phyloP scores from a whole-genome alignment of 1,139 yeast species.

The Lizanozyma gosingica region DNA sequence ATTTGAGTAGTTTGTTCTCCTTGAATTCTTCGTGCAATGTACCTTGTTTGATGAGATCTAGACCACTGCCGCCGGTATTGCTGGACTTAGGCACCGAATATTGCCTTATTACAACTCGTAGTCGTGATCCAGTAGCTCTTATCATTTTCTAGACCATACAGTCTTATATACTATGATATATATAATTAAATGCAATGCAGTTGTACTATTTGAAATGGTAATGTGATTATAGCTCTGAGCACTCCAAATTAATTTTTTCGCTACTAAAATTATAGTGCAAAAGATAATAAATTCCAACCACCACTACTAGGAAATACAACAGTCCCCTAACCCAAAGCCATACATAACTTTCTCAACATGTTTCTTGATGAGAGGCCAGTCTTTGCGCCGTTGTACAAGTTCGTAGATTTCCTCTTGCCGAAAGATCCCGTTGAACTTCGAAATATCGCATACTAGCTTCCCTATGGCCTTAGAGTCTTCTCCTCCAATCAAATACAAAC shows the following conservation, averaged over 20 bases:
- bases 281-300: too few species aligned
- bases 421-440: constrained; percentile 82
- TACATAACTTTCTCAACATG: constrained; percentile 94
- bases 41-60: neutral
- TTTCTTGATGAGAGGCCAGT: constrained; percentile 68
- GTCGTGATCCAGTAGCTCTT: too few species aligned
- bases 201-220: too few species aligned
- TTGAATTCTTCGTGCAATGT: neutral
- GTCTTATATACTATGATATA: too few species aligned
- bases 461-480: constrained; percentile 80
- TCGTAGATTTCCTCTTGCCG: constrained; percentile 91
- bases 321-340: constrained; percentile 70
- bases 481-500: constrained; percentile 64
- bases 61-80: too few species aligned
- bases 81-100: too few species aligned
- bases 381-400: constrained; percentile 79
- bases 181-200: too few species aligned
- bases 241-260: too few species aligned
- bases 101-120: neutral
- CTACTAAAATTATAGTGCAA: too few species aligned
- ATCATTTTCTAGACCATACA: too few species aligned
- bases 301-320: constrained; percentile 36
- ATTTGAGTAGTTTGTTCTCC: neutral
- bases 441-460: constrained; percentile 70
- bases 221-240: too few species aligned